Base-by-base conservation (phyloP, 2,329 filamentous ascomycete genomes). In the Grosmannia serpens region DNA sequence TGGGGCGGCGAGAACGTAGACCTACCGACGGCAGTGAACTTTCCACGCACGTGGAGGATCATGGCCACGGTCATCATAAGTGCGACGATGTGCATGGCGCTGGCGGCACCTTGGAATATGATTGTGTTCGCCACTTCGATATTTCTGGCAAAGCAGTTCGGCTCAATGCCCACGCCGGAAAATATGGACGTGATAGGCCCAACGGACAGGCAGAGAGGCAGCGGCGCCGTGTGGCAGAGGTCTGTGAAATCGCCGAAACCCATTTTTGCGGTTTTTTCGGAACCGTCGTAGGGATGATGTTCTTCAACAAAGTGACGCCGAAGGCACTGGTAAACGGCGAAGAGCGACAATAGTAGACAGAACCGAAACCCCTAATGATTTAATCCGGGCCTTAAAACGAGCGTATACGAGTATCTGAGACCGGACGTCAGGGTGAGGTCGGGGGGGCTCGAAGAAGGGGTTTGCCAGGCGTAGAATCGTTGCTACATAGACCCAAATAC, bases 101-200 rank as follows among this genome's bases (percentile, higher is more conserved):
- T 89, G 26, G 91, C 85, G 31, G 91, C 94, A 69, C 86, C 89
- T 74, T 97, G 86, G 71, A 99, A 99, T 69, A 99, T 99, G 75
- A 97, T 92, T 47, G 94, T 99, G 75, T 99, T 99, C 65, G 91
- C 94, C 65, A 97, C 74, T 73, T 96, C 91, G 72, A 99, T 92
- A 67, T 94, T 95, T 60, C 94, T 86, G 60, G 94, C 89, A 75
- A 92, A 97, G 78, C 94, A 99, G 68, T 85, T 83, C 59, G 94
- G 85, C 71, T 96, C 87, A 64, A 96, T 94, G 65, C 91, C 89
- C 15, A 86, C 81, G 59, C 82, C 80, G 64, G 79, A 82, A 26
- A 83, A 81, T 64, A 90, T 83, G 38, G 80, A 77, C 33, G 84
- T 84, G 66, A 87, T 82, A 52, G 86, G 82, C 22, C 94, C 94